Evolutionary conservation across 306 rosid genomes (phyloP), one percentile per base, ranked within the genome.

Genomic region (Prosopis cineraria): DNA sequence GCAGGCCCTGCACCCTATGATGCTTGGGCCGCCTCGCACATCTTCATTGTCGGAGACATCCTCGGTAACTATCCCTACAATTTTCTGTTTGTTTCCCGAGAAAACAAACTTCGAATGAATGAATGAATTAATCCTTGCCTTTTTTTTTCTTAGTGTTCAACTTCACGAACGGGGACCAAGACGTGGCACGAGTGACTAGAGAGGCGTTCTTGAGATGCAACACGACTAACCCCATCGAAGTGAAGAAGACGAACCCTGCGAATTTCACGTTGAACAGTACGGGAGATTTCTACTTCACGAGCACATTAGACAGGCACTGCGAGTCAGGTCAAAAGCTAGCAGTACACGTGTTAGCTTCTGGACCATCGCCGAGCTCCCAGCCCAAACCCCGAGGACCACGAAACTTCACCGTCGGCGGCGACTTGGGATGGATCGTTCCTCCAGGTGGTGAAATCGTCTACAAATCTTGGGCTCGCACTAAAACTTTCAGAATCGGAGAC

Each of bases 161-260:
- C 43, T 89, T 89, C 85, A 83, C 79, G 22, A 80, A 82, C 50
- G 90, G 84, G 39, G 52, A 81, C 3, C 82, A 89, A 48, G 89
- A 87, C 16, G 91, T 89, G 30, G 93, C 93, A 22, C 76, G 69
- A 60, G 93, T 89, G 22, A 83, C 93, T 31, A 80, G 41, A 68
- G 86, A 85, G 29, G 87, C 83, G n/a, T 89, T 72, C 80, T 14
- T 67, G 1, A 64, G 0, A 24, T 89, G 93, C 89, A 83, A 85
- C 27, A 81, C 87, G 2, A 87, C 87, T 5, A 47, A 73, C 58
- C 88, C 93, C 19, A 85, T 89, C 70, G 39, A 53, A 14, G 78
- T 81, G 4, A n/a, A 19, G 39, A 73, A 75, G 33, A 75, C 75
- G 0, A 84, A 85, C 52, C 91, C 91, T 8, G 87, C 90, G 41